These are phyloP conservation scores for Tulasnella sp. DNA, from an alignment of 768 basidiomycete species.

Conservation along the genomic window DNA sequence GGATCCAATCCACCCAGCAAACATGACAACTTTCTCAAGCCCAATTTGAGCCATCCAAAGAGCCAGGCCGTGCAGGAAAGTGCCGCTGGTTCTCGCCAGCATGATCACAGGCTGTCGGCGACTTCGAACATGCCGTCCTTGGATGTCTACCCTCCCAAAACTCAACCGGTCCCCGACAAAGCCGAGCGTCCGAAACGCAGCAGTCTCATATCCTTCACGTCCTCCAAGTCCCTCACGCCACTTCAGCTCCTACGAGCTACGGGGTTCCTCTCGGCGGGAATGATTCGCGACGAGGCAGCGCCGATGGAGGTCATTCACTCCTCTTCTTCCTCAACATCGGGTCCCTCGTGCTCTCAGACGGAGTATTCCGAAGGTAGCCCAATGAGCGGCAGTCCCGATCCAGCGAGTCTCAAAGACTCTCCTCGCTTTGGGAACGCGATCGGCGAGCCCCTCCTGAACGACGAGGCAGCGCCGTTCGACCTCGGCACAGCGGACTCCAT, in stretches of 20 bases:
- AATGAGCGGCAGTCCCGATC: not conserved
- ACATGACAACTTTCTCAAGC: not conserved
- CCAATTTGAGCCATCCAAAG: not conserved
- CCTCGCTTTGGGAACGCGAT: not conserved
- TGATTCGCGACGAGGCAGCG: not conserved
- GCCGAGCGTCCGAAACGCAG: not conserved
- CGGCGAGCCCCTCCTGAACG: not conserved
- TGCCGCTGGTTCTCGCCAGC: not conserved
- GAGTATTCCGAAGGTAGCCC: not conserved
- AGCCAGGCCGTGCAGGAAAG: not conserved
- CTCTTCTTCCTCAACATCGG: not conserved
- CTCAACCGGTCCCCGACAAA: not conserved
- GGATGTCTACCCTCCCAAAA: not conserved
- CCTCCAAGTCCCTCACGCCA: not conserved
- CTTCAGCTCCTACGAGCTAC: not conserved
- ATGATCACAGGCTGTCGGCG: not conserved
- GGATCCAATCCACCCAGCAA: not conserved
- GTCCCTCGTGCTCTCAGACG: not conserved
- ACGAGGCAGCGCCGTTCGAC: not conserved
- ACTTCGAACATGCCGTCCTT: not conserved
- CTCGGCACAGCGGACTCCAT: not conserved
- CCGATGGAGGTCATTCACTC: not conserved
- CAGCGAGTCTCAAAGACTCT: not conserved
- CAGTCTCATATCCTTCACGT: not conserved
- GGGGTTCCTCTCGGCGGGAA: not conserved